These are phyloP conservation scores for Hypomyces rosellus DNA, from an alignment of 2,329 filamentous ascomycete species.

Conservation along the genomic window DNA sequence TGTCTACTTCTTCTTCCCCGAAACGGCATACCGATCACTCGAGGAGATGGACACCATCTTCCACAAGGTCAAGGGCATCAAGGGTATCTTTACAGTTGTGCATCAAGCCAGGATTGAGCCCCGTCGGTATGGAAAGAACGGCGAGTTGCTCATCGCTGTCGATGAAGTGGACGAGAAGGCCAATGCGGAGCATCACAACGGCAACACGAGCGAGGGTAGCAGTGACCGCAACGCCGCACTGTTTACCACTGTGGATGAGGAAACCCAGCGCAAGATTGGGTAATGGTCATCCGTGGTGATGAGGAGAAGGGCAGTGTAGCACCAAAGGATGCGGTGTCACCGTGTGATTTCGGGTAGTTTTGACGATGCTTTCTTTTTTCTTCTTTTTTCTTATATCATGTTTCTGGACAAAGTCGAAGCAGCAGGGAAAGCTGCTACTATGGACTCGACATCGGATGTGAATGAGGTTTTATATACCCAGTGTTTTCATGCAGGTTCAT, in stretches of 20 bases:
- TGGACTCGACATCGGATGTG: too few relatives aligned
- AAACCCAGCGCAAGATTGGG: conserved; percentile 23
- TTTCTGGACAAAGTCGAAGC: too few relatives aligned
- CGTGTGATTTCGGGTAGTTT: too few relatives aligned
- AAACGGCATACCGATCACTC: conserved; percentile 56
- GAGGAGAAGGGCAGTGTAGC: too few relatives aligned
- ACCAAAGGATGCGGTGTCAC: too few relatives aligned
- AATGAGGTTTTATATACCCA: too few relatives aligned
- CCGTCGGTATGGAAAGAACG: conserved; percentile 51
- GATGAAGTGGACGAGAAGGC: conserved; percentile 36
- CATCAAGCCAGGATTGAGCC: conserved; percentile 41
- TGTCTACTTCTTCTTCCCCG: conserved; percentile 58
- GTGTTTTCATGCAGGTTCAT: too few relatives aligned
- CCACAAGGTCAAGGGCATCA: conserved; percentile 44
- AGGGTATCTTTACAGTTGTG: conserved; percentile 30
- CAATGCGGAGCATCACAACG: conserved; percentile 22
- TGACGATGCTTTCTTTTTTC: too few relatives aligned
- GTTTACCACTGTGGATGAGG: conserved; percentile 28
- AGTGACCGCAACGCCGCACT: conserved; percentile 17
- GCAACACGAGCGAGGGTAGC: conserved; percentile 20
- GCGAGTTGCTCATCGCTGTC: conserved; percentile 47
- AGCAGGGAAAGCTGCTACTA: too few relatives aligned
- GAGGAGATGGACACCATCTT: conserved; percentile 64
- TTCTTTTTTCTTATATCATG: too few relatives aligned
- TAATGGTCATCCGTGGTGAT: not conserved